Conservation (phyloP, 352 stramenopile genomes). For the Phytopythium oedochilum region DNA sequence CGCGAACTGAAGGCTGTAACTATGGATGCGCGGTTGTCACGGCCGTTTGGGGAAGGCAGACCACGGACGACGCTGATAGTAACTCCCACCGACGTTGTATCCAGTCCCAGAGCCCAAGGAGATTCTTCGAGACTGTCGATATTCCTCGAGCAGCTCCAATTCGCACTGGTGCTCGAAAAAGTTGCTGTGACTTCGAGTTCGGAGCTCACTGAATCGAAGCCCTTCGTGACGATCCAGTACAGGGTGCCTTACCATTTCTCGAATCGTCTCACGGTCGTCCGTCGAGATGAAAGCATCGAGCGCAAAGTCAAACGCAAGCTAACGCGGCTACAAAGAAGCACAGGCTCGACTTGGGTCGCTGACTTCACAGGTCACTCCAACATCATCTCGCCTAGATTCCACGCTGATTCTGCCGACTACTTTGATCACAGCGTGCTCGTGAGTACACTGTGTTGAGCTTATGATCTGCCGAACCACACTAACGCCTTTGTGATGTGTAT, state of each 20-base stretch:
- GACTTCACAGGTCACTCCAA: conserved; percentile 18
- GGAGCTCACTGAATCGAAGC: not conserved
- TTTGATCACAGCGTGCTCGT: conserved; percentile 29
- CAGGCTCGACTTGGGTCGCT: conserved; percentile 1
- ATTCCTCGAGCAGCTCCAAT: conserved; percentile 12
- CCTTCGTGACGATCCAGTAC: conserved; percentile 20
- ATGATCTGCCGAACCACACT: no score
- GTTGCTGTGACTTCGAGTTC: conserved; percentile 1
- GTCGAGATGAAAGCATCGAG: conserved; percentile 9
- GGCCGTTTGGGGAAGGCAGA: not conserved
- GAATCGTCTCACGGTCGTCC: not conserved
- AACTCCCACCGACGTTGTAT: not conserved
- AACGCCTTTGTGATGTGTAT: not conserved
- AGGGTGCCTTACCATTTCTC: conserved; percentile 18
- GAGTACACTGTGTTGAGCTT: not conserved
- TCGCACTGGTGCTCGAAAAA: conserved; percentile 19
- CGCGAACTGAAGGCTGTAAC: not conserved
- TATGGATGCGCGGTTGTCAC: not conserved
- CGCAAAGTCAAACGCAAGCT: conserved; percentile 26
- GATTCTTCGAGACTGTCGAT: not conserved
- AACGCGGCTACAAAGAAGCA: conserved; percentile 3
- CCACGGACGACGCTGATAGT: no score
- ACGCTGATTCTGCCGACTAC: conserved; percentile 10
- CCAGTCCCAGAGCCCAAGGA: no score
- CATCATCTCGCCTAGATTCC: conserved; percentile 22